Base-by-base conservation (phyloP, 73 alveolate species). In the Stentor coeruleus region DNA sequence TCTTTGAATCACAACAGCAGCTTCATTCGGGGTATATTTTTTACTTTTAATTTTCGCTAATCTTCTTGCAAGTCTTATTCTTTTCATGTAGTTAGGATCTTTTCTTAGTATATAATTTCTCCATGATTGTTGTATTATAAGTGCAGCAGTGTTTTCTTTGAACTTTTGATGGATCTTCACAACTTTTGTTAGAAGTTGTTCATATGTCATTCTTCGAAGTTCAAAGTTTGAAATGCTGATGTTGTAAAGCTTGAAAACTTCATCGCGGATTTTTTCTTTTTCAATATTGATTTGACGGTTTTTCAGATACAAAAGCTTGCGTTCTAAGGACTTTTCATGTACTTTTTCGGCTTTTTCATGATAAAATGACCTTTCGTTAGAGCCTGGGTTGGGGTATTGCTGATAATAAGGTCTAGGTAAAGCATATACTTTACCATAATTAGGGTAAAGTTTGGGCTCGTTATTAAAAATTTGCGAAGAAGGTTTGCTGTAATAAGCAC, bases 121-220 rank as follows among this genome's bases (percentile, higher is more conserved):
- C 66, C 66, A 49, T 6, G 66, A 6, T 20, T 49, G 66, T 20
- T 49, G 66, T 11, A 49, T 49, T 6, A 49, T 49, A 20, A 49
- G 66, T 11, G 66, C 66, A 49, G 66, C 66, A 49, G 66, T 49
- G 66, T 49, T 49, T 49, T 49, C 66, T 49, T 49, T 49, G 66
- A 49, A 49, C 66, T 49, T 49, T 49, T 49, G 66, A 49, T 49
- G 66, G 20, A 49, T 49, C 20, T 49, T 49, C 6, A 49, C 66
- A 20, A 49, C 66, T 49, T 49, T 49, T 49, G 66, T 49, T 20
- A 49, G 20, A 20, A 49, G 66, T 49, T 49, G 66, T 49, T 49
- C 66, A 49, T 49, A 49, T 11, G 28, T 49, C 28, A 49, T 6
- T 49, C 66, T 49, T 49, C 66, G 6, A 20, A 49, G 66, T 49